Conservation (phyloP, 2,329 filamentous ascomycete genomes). For the Mycosphaerella arachidis region DNA sequence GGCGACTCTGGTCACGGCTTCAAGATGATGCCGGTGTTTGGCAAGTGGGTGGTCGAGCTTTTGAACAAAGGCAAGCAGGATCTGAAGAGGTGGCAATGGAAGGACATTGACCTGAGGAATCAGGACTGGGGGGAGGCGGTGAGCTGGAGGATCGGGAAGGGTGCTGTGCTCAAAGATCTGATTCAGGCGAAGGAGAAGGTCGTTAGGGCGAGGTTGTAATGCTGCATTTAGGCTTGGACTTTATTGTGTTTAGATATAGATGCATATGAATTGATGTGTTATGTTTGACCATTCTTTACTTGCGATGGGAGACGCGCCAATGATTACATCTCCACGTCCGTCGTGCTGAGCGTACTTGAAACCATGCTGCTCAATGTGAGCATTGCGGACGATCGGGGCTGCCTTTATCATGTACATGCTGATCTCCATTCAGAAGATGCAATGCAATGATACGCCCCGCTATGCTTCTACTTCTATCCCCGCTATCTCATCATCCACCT, state of each 20-base stretch:
- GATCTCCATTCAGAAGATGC: background rate
- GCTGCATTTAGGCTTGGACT: background rate
- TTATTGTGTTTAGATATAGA: background rate
- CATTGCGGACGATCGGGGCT: no score
- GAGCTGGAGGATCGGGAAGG: constrained; percentile 45
- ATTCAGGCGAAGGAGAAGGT: constrained; percentile 21
- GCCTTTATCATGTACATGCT: no score
- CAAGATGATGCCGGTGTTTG: constrained; percentile 60
- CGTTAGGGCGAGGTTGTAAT: constrained; percentile 20
- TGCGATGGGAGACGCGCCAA: no score
- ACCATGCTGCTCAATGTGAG: background rate
- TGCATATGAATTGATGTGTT: background rate
- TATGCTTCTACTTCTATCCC: background rate
- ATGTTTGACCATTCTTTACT: no score
- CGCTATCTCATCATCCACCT: background rate
- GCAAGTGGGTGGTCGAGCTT: constrained; percentile 50
- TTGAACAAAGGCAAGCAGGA: constrained; percentile 44
- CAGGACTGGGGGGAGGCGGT: constrained; percentile 44
- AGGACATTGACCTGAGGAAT: constrained; percentile 32
- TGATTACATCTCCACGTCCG: no score
- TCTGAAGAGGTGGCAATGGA: constrained; percentile 51
- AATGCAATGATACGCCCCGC: background rate
- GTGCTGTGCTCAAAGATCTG: constrained; percentile 23
- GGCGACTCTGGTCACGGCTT: constrained; percentile 61
- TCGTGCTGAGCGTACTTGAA: background rate